These are phyloP conservation scores for Phytophthora pluvialis DNA, from an alignment of 352 stramenopile genomes.

Conservation along the genomic window DNA sequence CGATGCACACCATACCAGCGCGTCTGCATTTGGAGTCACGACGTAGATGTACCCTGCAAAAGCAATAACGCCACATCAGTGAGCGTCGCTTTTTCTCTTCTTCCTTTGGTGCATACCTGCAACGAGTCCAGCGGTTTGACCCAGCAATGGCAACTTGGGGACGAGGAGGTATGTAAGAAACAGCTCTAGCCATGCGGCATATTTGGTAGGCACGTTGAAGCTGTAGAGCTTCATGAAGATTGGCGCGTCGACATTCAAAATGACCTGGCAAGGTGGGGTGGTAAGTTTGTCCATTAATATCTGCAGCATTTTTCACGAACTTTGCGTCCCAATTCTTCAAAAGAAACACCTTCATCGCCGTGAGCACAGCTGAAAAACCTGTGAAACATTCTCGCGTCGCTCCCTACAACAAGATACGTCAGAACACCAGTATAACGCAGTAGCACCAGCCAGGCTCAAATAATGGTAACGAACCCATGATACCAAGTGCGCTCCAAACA, in stretches of 20 bases:
- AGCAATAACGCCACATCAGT: neutral
- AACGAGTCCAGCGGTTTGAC: slow-evolving; percentile 87
- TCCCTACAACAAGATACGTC: slow-evolving; percentile 28
- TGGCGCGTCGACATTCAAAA: slow-evolving; percentile 83
- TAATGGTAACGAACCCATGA: slow-evolving; percentile 21
- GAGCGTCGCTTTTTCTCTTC: neutral
- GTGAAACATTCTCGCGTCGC: slow-evolving; percentile 67
- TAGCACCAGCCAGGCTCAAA: neutral
- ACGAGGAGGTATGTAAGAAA: slow-evolving; percentile 85
- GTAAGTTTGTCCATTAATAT: neutral
- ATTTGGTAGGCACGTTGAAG: slow-evolving; percentile 86
- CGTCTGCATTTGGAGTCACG: slow-evolving; percentile 34
- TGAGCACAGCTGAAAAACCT: slow-evolving; percentile 82
- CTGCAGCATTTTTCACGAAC: neutral
- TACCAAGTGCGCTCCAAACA: slow-evolving; percentile 47
- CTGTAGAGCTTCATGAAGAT: slow-evolving; percentile 66
- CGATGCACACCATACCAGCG: slow-evolving; percentile 19
- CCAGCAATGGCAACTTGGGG: slow-evolving; percentile 81
- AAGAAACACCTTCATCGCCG: slow-evolving; percentile 70
- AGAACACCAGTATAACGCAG: neutral
- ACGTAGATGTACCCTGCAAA: slow-evolving; percentile 43
- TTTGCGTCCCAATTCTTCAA: neutral
- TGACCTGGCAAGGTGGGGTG: slow-evolving; percentile 45
- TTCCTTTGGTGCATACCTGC: slow-evolving; percentile 51
- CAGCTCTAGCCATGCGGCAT: slow-evolving; percentile 90